Conservation (phyloP, 768 basidiomycete species). For the Galerina sulciceps region DNA sequence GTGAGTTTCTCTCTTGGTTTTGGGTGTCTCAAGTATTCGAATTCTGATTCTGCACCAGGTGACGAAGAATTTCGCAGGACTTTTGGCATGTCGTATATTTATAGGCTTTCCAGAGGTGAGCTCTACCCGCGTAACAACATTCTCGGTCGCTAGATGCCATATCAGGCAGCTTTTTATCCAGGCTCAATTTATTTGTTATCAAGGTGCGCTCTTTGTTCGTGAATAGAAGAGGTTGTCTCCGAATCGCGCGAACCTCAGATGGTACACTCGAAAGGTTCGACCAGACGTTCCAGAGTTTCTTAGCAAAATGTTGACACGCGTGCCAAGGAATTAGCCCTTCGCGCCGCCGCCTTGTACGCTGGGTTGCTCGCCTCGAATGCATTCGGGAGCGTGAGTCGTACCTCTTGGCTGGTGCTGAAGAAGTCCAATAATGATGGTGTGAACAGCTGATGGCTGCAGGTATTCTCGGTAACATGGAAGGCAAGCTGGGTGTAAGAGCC, state of each 20-base stretch:
- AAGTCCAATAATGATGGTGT: no score
- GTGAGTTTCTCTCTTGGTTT: constrained; percentile 31
- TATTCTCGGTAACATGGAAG: constrained; percentile 70
- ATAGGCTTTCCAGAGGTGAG: constrained; percentile 59
- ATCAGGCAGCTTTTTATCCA: constrained; percentile 62
- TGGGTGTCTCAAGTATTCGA: background rate
- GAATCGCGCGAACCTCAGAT: constrained; percentile 27
- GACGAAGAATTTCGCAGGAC: constrained; percentile 56
- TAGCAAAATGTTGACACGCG: background rate
- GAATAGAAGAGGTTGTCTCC: background rate
- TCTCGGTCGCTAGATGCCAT: background rate
- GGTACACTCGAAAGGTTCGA: constrained; percentile 59
- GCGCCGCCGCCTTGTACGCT: constrained; percentile 61
- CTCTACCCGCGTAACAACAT: background rate
- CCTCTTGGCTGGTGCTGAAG: no score
- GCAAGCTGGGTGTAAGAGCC: constrained; percentile 63
- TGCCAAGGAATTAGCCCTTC: constrained; percentile 65
- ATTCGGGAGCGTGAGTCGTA: constrained; percentile 59
- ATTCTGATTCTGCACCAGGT: constrained; percentile 29
- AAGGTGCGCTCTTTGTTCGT: constrained; percentile 1
- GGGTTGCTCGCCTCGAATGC: constrained; percentile 68
- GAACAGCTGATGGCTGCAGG: constrained; percentile 70
- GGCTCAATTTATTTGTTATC: constrained; percentile 51
- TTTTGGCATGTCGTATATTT: constrained; percentile 60
- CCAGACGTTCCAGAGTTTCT: background rate